Base-by-base conservation (phyloP, 768 basidiomycete species). In the Boletus pseudo-olivaceus region DNA sequence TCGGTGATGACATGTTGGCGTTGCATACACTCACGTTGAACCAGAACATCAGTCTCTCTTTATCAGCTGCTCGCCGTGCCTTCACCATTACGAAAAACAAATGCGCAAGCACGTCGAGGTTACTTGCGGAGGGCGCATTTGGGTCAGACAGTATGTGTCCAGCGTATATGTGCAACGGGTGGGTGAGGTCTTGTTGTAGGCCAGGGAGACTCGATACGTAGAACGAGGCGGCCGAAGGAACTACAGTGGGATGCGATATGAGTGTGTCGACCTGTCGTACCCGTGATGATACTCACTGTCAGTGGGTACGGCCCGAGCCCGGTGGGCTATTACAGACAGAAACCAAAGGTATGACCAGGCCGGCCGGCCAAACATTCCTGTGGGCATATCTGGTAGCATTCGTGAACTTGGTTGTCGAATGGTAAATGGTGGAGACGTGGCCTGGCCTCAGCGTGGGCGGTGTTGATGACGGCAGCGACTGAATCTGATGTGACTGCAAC, bases 41-140 rank as follows among this genome's bases (percentile, higher is more conserved):
- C 97, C 97, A 99, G 64, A 98, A 92, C 64, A 98, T 81, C 9
- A 98, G 72, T 34, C 96, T 76, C 68, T 94, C 87, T 69, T 82
- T 92, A 65, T 98, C 96, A n/a, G 94, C 93, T 19, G 78, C 77
- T 56, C 91, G 80, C 49, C 93, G 79, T 45, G 93, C 92, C 71
- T 94, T 92, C 38, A 93, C 76, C 73, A 98, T 79, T 53, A 96
- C 83, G 69, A 98, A 99, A 77, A 82, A 96, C 10, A 94, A 67
- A 66, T 95, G 91, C 1, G 91, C 77, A 8, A 83, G 84, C 33
- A 89, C 78, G 53, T 84, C 81, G n/a, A 79, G 84, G 27, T 71
- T 63, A 5, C 78, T 69, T 11, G 78, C 76, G n/a, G 69, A 72
- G 10, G 76, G 59, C 20, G 75, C 77, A 69, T 81, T 74, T 8